Percentiles rank a stretch among this genome's conserved stretches.
These are phyloP conservation scores for Pseudogymnoascus sp. DNA, from an alignment of 2,329 filamentous ascomycete genomes.

Conservation along the genomic window DNA sequence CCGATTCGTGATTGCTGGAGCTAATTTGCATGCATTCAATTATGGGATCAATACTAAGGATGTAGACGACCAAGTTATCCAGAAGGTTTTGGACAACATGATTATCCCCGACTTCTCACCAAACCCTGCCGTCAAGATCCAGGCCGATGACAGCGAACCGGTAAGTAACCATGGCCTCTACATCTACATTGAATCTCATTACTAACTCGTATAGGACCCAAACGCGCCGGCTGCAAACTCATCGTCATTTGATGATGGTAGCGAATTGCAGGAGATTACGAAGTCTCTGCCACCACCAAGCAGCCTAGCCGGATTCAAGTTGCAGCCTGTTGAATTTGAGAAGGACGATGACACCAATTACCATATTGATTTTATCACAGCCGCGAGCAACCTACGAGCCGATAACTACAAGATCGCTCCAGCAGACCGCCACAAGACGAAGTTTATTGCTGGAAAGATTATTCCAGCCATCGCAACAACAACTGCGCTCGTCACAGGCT, in stretches of 20 bases:
- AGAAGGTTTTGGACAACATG: constrained; percentile 78
- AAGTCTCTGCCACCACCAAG: constrained; percentile 68
- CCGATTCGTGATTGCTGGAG: constrained; percentile 76
- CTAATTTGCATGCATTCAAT: constrained; percentile 94
- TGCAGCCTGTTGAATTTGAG: constrained; percentile 91
- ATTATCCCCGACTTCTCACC: constrained; percentile 94
- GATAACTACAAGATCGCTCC: constrained; percentile 96
- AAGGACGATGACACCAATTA: constrained; percentile 98
- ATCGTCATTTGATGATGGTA: constrained; percentile 57
- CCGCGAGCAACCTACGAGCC: constrained; percentile 89
- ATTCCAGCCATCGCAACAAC: constrained; percentile 98
- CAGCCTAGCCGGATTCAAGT: constrained; percentile 76
- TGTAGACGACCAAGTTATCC: constrained; percentile 61
- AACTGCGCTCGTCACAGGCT: constrained; percentile 86
- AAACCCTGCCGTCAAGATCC: constrained; percentile 87
- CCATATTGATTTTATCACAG: constrained; percentile 98
- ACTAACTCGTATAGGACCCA: constrained; percentile 50
- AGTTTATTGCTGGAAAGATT: constrained; percentile 99
- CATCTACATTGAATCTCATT: neutral
- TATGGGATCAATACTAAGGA: constrained; percentile 88
- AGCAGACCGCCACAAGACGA: constrained; percentile 94
- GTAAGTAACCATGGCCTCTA: constrained; percentile 35
- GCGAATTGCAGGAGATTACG: constrained; percentile 66
- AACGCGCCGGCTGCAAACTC: constrained; percentile 52
- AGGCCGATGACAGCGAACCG: constrained; percentile 89